These are phyloP conservation scores for Neurospora sp. DNA, from an alignment of 495 filamentous ascomycete species.

Conservation along the genomic window DNA sequence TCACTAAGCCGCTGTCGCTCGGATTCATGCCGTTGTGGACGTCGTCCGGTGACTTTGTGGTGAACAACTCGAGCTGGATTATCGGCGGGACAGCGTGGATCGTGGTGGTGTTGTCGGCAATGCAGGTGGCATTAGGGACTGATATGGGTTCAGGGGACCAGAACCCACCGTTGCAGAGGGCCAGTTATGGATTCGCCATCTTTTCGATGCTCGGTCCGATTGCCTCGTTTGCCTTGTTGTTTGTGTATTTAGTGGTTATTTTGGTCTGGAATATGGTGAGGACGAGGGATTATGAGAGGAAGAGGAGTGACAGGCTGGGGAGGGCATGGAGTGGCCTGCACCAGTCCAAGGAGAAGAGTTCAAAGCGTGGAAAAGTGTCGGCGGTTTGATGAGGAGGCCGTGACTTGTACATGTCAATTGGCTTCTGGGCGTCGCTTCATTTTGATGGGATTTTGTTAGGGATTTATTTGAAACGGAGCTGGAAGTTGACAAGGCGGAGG, in stretches of 20 bases:
- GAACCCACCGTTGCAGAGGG: slow-evolving; percentile 31
- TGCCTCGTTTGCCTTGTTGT: not conserved
- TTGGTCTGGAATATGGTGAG: not conserved
- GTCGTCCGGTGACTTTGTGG: slow-evolving; percentile 27
- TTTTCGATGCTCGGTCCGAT: slow-evolving; percentile 35
- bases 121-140: slow-evolving; percentile 48
- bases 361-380: not conserved
- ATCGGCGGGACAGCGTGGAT: slow-evolving; percentile 38
- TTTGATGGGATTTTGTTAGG: not conserved
- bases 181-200: slow-evolving; percentile 44
- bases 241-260: not conserved
- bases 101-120: slow-evolving; percentile 44
- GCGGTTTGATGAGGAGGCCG: not conserved
- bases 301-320: not conserved
- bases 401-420: not conserved
- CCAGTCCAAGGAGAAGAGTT: not conserved
- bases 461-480: not conserved
- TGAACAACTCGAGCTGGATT: slow-evolving; percentile 38
- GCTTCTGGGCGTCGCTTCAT: not conserved
- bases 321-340: not conserved
- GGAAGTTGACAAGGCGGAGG: not conserved
- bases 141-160: not conserved
- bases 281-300: not conserved
- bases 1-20: not conserved
- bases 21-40: slow-evolving; percentile 21